Evolutionary conservation across 1,284 basidiomycete species (phyloP).

Genomic region (Pterulicium gracile): DNA sequence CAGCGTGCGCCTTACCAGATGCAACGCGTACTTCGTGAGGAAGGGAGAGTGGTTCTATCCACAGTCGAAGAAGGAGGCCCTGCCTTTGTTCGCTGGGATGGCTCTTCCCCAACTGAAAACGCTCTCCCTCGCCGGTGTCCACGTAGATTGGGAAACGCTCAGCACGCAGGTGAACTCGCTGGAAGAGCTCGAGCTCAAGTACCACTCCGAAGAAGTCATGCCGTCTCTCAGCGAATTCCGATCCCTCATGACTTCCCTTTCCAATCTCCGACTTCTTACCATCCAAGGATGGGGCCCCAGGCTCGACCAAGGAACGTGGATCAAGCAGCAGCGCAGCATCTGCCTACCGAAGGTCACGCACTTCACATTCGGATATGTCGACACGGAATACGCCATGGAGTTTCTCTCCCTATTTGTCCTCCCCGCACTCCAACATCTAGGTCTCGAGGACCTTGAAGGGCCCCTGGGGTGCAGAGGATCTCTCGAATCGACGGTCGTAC

Average conservation of each 20-base stretch:
- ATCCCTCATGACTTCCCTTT: slow-evolving; percentile 27
- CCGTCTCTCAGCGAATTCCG: slow-evolving; percentile 34
- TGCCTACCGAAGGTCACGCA: slow-evolving; percentile 21
- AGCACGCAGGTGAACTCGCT: slow-evolving; percentile 20
- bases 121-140: slow-evolving; percentile 39
- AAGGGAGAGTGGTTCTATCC: slow-evolving; percentile 34
- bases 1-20: slow-evolving; percentile 33
- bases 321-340: slow-evolving; percentile 13
- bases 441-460: slow-evolving; percentile 27
- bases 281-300: slow-evolving; percentile 40
- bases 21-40: slow-evolving; percentile 41
- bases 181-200: slow-evolving; percentile 35
- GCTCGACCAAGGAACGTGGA: slow-evolving; percentile 13
- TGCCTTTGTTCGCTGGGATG: slow-evolving; percentile 31
- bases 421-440: slow-evolving; percentile 26
- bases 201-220: slow-evolving; percentile 39
- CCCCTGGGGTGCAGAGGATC: neutral
- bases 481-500: neutral
- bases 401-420: slow-evolving; percentile 32
- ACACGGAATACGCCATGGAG: slow-evolving; percentile 27
- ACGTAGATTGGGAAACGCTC: slow-evolving; percentile 37
- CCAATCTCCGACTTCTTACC: slow-evolving; percentile 26
- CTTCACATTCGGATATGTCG: slow-evolving; percentile 36
- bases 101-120: slow-evolving; percentile 9
- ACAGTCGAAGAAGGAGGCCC: slow-evolving; percentile 20